A percentile compares a stretch with the other conserved stretches of the same genome.
phyloP scores from a whole-genome alignment of 345 rosid species.

The Camelina hispida region DNA sequence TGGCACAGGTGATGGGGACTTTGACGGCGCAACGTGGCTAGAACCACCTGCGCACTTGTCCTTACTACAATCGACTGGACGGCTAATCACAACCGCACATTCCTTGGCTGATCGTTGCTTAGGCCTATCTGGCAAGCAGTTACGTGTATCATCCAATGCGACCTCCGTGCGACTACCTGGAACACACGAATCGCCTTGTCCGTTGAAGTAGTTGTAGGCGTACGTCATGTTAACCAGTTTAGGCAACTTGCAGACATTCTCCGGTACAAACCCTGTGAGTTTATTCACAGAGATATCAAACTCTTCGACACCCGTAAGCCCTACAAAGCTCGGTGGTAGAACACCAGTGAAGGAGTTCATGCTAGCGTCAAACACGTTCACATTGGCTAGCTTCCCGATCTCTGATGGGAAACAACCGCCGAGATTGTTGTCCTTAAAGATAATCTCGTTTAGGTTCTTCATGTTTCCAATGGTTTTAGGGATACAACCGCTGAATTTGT shows the following conservation, averaged over 20 bases:
- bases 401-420: conserved; percentile 84
- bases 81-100: conserved; percentile 56
- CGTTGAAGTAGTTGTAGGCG: conserved; percentile 63
- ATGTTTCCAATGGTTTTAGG: conserved; percentile 69
- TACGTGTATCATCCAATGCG: conserved; percentile 53
- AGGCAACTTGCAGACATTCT: conserved; percentile 62
- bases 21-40: background rate
- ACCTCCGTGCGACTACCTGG: conserved; percentile 39
- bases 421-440: conserved; percentile 55
- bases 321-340: conserved; percentile 49
- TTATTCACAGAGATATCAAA: conserved; percentile 59
- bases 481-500: conserved; percentile 74
- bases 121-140: conserved; percentile 62
- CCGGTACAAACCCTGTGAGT: conserved; percentile 65
- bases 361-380: conserved; percentile 66
- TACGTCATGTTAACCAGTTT: conserved; percentile 57
- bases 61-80: conserved; percentile 75
- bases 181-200: conserved; percentile 53
- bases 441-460: conserved; percentile 66
- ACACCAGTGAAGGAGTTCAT: conserved; percentile 56
- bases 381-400: conserved; percentile 55
- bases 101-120: conserved; percentile 47
- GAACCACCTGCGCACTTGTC: conserved; percentile 51
- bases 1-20: conserved; percentile 14
- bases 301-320: conserved; percentile 45